Conservation (phyloP, 768 basidiomycete species). For the Phylloporus sp. region DNA sequence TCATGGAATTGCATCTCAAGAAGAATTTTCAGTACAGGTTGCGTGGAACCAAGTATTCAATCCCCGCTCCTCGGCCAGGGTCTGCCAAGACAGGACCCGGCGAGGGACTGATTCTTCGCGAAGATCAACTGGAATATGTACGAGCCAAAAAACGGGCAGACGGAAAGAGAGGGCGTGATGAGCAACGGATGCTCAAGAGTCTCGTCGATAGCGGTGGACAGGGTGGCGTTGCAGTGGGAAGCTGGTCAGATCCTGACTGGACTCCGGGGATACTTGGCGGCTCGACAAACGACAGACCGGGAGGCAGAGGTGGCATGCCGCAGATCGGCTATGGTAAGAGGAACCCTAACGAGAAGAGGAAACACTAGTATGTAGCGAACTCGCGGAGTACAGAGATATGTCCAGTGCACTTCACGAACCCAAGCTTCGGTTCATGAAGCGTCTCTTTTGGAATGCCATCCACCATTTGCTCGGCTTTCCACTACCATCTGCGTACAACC, state of each 20-base stretch:
- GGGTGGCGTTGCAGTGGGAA: constrained; percentile 53
- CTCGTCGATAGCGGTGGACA: constrained; percentile 48
- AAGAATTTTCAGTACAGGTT: constrained; percentile 91
- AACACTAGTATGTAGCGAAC: constrained; percentile 29
- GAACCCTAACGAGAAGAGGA: constrained; percentile 84
- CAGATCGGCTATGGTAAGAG: constrained; percentile 80
- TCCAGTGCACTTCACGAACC: constrained; percentile 42
- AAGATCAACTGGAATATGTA: constrained; percentile 88
- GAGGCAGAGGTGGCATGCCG: constrained; percentile 67
- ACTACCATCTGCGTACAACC: constrained; percentile 88
- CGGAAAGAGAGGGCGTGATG: constrained; percentile 70
- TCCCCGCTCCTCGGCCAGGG: constrained; percentile 87
- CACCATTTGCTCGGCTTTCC: constrained; percentile 99
- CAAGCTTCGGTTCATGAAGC: constrained; percentile 91
- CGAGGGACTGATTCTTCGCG: constrained; percentile 80
- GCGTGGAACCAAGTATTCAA: constrained; percentile 88
- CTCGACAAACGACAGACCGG: constrained; percentile 59
- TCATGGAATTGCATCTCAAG: constrained; percentile 88
- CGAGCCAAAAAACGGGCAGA: constrained; percentile 77
- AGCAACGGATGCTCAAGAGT: constrained; percentile 58
- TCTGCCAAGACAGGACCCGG: constrained; percentile 79
- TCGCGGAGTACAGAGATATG: constrained; percentile 13
- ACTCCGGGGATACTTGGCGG: constrained; percentile 74
- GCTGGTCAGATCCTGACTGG: constrained; percentile 97
- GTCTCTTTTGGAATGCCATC: constrained; percentile 99